Base-by-base conservation (phyloP, 176 grass and related monocot genomes). In the Microstegium vimineum region DNA sequence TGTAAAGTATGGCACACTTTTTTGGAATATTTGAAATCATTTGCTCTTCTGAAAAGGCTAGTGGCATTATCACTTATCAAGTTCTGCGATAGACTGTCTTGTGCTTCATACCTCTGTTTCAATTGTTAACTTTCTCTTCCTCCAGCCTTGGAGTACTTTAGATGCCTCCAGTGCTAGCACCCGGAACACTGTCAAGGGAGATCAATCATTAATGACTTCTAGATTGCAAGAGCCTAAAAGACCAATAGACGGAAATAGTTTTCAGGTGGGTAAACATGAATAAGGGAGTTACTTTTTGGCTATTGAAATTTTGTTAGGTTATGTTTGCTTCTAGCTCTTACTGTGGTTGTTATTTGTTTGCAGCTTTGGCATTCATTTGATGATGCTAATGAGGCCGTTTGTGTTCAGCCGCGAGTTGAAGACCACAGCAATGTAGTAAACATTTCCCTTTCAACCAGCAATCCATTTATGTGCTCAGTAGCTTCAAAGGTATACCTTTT, bases 291-390 rank as follows among this genome's bases (percentile, higher is more conserved):
- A 32, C 45, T 76, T 34, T 27, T 35, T 12, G 2, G 0, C 2
- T 68, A 17, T n/a, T 62, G 43, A 26, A 14, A 43, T 82, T 16
- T 12, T 79, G 17, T 62, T 69, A 10, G 22, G 27, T 45, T 80
- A 72, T 86, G 23, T 56, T 43, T 13, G 27, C 61, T 89, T 84
- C 67, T 51, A 87, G 71, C 30, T n/a, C 18, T 64, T 31, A 28
- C 23, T 3, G 0, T 36, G 35, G 4, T 65, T 51, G 30, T 80
- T 75, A 18, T 80, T 54, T 71, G 35, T 83, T 90, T 83, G 10
- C 56, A 98, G 88, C 62, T 81, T 38, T 94, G 95, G 92, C 62
- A 94, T 82, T 79, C 88, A 43, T 98, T 93, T 86, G 92, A 91
- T 71, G 80, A 86, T 84, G 47, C 42, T 71, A 82, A 57, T 82